Conservation (phyloP, 306 rosid species). For the Oemleria cerasiformis region DNA sequence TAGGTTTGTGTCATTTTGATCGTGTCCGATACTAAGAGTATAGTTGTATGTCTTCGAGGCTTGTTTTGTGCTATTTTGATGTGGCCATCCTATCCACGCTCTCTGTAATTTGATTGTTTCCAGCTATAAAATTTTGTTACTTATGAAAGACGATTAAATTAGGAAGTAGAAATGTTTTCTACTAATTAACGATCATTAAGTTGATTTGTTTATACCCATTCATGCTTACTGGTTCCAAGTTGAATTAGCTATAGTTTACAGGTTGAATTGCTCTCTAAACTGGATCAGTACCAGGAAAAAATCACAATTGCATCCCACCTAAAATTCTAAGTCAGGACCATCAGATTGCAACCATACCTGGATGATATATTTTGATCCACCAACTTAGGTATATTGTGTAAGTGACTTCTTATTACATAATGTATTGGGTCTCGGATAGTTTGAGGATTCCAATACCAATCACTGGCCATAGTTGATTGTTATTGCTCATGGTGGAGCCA, state of each 20-base stretch:
- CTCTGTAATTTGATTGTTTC: no score
- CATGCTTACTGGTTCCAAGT: background rate
- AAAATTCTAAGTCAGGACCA: background rate
- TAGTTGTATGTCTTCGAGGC: no score
- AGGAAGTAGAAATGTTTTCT: background rate
- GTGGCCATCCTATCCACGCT: no score
- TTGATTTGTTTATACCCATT: conserved; percentile 5
- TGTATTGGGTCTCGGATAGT: background rate
- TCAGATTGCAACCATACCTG: background rate
- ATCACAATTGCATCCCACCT: no score
- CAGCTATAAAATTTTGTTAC: no score
- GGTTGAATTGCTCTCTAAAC: background rate
- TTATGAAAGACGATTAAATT: no score
- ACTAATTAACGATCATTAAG: background rate
- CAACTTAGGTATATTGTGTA: background rate
- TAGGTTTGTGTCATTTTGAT: no score
- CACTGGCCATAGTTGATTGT: background rate
- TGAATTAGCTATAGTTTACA: background rate
- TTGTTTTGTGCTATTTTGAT: no score
- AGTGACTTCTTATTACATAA: background rate
- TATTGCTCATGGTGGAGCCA: conserved; percentile 8
- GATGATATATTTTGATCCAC: background rate
- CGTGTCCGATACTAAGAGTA: no score
- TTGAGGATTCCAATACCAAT: background rate
- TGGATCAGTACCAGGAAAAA: background rate